Evolutionary conservation across 1,284 basidiomycete genomes (phyloP).

Genomic region (Tremellales sp.): DNA sequence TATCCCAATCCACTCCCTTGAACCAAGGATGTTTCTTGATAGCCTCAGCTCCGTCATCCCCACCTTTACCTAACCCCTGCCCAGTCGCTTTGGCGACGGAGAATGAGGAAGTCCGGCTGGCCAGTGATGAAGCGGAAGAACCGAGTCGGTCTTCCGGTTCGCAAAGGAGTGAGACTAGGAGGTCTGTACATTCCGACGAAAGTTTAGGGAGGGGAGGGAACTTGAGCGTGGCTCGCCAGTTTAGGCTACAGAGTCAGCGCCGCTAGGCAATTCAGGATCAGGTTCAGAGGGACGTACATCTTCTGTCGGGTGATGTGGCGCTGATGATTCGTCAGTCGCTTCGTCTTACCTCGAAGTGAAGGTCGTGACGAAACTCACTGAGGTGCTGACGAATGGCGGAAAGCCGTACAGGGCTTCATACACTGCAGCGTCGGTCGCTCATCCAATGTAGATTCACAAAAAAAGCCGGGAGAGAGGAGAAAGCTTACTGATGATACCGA

Average conservation of each 20-base stretch:
- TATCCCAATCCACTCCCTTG: conserved; percentile 74
- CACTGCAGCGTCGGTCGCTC: conserved; percentile 21
- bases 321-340: conserved; percentile 51
- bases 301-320: conserved; percentile 85
- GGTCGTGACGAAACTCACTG: conserved; percentile 54
- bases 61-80: conserved; percentile 26
- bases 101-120: conserved; percentile 1
- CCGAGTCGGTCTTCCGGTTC: conserved; percentile 92
- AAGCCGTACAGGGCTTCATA: conserved; percentile 81
- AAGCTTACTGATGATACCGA: conserved; percentile 76
- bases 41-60: conserved; percentile 71
- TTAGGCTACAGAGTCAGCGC: conserved; percentile 53
- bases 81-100: neutral
- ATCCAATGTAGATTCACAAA: neutral
- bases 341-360: neutral
- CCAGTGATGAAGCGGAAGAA: conserved; percentile 53
- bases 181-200: conserved; percentile 76
- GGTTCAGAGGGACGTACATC: conserved; percentile 51
- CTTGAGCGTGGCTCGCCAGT: conserved; percentile 81
- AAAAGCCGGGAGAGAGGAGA: neutral
- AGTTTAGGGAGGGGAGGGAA: conserved; percentile 81
- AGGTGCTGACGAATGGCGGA: conserved; percentile 88
- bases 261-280: neutral
- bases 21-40: conserved; percentile 91
- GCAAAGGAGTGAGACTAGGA: conserved; percentile 84